These are phyloP conservation scores for Rehmannia glutinosa DNA, from an alignment of 257 asterid genomes.

Conservation along the genomic window DNA sequence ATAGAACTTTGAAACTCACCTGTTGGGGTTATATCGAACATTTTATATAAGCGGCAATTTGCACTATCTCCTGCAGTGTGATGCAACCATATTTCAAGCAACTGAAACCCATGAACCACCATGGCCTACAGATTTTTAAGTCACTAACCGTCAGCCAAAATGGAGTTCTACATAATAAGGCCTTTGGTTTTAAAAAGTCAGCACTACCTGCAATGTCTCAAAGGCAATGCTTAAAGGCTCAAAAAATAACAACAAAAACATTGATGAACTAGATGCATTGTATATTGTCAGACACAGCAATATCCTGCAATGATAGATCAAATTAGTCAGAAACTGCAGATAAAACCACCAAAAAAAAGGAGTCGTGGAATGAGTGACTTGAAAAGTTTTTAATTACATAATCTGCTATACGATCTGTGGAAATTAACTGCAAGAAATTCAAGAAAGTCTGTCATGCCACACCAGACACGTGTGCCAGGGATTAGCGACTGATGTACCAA, in stretches of 20 bases:
- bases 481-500: neutral
- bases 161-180: neutral
- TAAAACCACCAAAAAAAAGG: too few relatives aligned
- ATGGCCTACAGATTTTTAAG: constrained; percentile 54
- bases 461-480: neutral
- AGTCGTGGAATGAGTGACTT: neutral
- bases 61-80: constrained; percentile 54
- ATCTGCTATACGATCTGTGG: neutral
- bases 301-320: constrained; percentile 43
- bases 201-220: constrained; percentile 80
- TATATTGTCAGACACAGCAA: constrained; percentile 44
- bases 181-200: neutral
- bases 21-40: constrained; percentile 60
- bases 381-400: neutral
- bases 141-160: constrained; percentile 22
- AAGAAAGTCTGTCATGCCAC: neutral
- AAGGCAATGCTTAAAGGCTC: constrained; percentile 87
- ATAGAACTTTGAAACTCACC: constrained; percentile 30
- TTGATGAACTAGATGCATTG: constrained; percentile 44
- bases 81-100: constrained; percentile 79
- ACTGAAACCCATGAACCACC: constrained; percentile 84
- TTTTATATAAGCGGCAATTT: constrained; percentile 53
- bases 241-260: constrained; percentile 62
- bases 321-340: constrained; percentile 12
- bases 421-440: neutral